A percentile compares a stretch with the other conserved stretches of the same genome.
These are phyloP conservation scores for Cercophora scortea DNA, from an alignment of 495 filamentous ascomycete genomes.

Conservation along the genomic window DNA sequence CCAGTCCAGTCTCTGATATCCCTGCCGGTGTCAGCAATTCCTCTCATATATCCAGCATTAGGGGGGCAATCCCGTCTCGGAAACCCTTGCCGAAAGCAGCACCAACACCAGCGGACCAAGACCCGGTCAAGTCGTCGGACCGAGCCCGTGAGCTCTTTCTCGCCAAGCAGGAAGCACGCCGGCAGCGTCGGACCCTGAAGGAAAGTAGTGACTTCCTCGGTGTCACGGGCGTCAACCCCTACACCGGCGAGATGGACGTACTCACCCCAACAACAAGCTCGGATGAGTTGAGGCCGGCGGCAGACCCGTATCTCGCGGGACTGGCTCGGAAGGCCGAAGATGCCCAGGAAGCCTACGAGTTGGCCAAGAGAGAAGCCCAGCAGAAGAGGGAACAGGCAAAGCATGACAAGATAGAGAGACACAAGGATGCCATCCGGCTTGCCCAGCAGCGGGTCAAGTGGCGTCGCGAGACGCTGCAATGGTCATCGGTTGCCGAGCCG, in stretches of 20 bases:
- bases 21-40: background rate
- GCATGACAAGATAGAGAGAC: constrained; percentile 22
- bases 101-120: background rate
- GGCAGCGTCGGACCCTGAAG: constrained; percentile 28
- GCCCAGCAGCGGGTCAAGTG: constrained; percentile 28
- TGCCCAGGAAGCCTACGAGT: constrained; percentile 24
- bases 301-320: constrained; percentile 16
- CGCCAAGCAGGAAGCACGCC: constrained; percentile 29
- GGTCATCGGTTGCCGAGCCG: constrained; percentile 43
- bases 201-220: constrained; percentile 46
- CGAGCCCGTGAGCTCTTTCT: constrained; percentile 17
- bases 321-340: constrained; percentile 18
- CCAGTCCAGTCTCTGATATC: background rate
- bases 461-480: constrained; percentile 32
- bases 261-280: constrained; percentile 36
- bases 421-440: constrained; percentile 27
- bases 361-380: constrained; percentile 19
- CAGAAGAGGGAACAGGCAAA: constrained; percentile 18
- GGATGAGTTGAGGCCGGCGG: constrained; percentile 9
- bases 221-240: constrained; percentile 46
- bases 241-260: constrained; percentile 40
- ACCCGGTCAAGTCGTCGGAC: constrained; percentile 1
- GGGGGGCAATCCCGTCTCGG: background rate
- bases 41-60: background rate
- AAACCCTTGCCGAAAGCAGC: background rate